phyloP scores from a whole-genome alignment of 108 stramenopile genomes.

The Cyclotella distinguenda region DNA sequence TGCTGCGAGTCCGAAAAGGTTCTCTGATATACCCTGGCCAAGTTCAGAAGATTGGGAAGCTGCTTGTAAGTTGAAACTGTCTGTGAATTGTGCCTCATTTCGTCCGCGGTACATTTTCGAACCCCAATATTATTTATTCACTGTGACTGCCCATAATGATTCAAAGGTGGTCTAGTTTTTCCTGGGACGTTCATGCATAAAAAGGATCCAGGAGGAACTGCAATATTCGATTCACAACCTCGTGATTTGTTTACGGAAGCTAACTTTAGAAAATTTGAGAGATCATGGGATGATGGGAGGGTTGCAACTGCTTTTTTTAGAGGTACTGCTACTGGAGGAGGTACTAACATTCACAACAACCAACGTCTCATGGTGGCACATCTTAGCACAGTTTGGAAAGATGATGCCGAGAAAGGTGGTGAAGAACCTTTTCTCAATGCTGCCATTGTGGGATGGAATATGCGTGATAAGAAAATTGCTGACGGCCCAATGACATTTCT shows the following conservation, averaged over 20 bases:
- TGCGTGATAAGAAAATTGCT: conserved; percentile 94
- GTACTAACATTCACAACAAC: conserved; percentile 93
- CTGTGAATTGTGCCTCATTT: conserved; percentile 16
- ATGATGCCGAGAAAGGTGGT: conserved; percentile 83
- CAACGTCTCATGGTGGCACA: conserved; percentile 92
- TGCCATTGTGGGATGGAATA: conserved; percentile 96
- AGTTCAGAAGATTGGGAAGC: conserved; percentile 99
- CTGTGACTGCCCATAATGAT: conserved; percentile 9
- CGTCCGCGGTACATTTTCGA: too few species aligned
- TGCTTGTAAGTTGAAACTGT: conserved; percentile 89
- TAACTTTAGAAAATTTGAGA: conserved; percentile 95
- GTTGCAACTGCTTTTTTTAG: conserved; percentile 97
- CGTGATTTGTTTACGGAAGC: conserved; percentile 97
- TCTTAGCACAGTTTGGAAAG: conserved; percentile 84
- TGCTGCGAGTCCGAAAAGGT: conserved; percentile 79
- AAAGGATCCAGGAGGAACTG: conserved; percentile 65
- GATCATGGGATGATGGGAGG: conserved; percentile 91
- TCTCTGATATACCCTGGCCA: conserved; percentile 99
- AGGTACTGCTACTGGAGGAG: conserved; percentile 96
- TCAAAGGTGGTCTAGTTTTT: conserved; percentile 65
- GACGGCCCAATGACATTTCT: conserved; percentile 89
- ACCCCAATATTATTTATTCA: too few species aligned
- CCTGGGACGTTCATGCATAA: conserved; percentile 81
- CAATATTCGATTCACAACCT: conserved; percentile 74
- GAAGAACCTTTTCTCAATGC: conserved; percentile 92